A percentile compares a stretch with the other conserved stretches of the same genome.
These are phyloP conservation scores for Colletotrichum theobromicola DNA, from an alignment of 2,329 filamentous ascomycete genomes.

Conservation along the genomic window DNA sequence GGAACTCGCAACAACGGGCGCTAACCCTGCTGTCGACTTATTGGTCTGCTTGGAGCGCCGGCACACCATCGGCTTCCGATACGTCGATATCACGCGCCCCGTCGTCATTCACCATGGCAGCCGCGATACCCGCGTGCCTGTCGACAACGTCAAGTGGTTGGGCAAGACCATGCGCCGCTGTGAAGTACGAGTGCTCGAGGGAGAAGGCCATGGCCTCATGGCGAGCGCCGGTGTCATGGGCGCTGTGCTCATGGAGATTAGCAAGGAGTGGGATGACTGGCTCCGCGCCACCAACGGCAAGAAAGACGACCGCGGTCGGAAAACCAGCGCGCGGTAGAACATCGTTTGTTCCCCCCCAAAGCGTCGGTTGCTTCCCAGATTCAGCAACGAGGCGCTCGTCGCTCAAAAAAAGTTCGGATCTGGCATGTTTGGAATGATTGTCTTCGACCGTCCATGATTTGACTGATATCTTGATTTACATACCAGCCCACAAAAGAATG, in stretches of 20 bases:
- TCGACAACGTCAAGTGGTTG: conserved; percentile 95
- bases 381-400: neutral
- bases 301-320: conserved; percentile 18
- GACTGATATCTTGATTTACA: neutral
- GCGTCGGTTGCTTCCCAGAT: neutral
- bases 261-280: conserved; percentile 93
- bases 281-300: conserved; percentile 58
- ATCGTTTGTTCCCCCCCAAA: neutral
- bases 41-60: conserved; percentile 90
- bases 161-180: conserved; percentile 92
- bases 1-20: conserved; percentile 87
- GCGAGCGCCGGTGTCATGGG: conserved; percentile 94
- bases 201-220: conserved; percentile 95
- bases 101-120: conserved; percentile 95
- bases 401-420: neutral
- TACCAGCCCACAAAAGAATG: neutral
- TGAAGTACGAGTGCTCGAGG: conserved; percentile 88
- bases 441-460: neutral
- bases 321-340: conserved; percentile 8
- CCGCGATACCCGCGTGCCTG: conserved; percentile 87
- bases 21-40: conserved; percentile 92
- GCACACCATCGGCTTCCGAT: conserved; percentile 92
- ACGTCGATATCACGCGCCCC: conserved; percentile 90
- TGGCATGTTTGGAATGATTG: neutral
- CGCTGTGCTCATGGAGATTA: conserved; percentile 91